A percentile compares a stretch with the other conserved stretches of the same genome.
Evolutionary conservation across 148 eudicot genomes (phyloP).

Genomic region (Bassia scoparia): DNA sequence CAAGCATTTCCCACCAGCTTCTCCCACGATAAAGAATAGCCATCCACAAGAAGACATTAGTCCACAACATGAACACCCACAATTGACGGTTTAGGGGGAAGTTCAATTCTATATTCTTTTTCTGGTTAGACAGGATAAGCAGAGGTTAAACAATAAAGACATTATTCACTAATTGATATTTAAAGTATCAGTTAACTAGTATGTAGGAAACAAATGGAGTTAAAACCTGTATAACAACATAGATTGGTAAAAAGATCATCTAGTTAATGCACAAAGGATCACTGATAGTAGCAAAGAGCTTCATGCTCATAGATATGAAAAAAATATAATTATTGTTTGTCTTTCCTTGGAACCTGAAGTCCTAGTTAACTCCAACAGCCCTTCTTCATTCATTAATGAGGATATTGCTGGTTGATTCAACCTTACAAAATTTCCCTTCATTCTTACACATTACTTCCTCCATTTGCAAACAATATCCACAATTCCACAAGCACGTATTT

Average conservation of each 20-base stretch:
- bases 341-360: not conserved
- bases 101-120: not conserved
- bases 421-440: too few species aligned
- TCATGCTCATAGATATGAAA: conserved; percentile 6
- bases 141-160: not conserved
- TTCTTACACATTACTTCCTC: not conserved
- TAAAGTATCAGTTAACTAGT: conserved; percentile 20
- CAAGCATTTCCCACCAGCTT: conserved; percentile 36
- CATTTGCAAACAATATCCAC: not conserved
- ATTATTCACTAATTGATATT: not conserved
- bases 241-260: conserved; percentile 11
- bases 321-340: not conserved
- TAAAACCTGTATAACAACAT: conserved; percentile 13
- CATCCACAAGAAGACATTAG: not conserved
- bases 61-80: not conserved
- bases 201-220: conserved; percentile 1
- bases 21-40: conserved; percentile 21
- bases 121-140: not conserved
- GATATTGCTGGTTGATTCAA: not conserved
- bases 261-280: conserved; percentile 4
- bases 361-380: conserved; percentile 1
- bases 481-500: not conserved
- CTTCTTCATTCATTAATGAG: not conserved
- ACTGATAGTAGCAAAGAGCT: conserved; percentile 15
- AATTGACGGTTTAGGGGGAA: not conserved